Evolutionary conservation across 2,329 filamentous ascomycete genomes (phyloP).

Genomic region (Trichoderma brevicompactum): DNA sequence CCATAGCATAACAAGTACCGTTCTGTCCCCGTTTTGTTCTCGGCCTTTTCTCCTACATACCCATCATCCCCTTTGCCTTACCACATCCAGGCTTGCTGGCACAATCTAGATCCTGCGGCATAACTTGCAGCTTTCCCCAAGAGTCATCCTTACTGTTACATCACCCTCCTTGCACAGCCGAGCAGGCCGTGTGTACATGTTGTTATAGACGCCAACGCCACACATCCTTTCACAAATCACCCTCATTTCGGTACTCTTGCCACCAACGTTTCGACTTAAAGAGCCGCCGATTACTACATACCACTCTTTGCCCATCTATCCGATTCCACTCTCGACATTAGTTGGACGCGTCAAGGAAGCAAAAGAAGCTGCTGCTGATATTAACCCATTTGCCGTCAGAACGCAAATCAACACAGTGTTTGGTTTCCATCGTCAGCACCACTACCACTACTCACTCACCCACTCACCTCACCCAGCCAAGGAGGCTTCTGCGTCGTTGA

Average conservation of each 20-base stretch:
- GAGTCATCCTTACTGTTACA: slow-evolving; percentile 8
- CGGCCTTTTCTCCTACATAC: no score
- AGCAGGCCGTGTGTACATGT: slow-evolving; percentile 3
- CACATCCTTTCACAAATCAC: slow-evolving; percentile 5
- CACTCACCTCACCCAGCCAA: no score
- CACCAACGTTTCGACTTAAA: slow-evolving; percentile 21
- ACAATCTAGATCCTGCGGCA: neutral
- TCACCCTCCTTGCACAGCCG: slow-evolving; percentile 6
- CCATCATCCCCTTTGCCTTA: neutral
- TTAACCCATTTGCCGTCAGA: neutral
- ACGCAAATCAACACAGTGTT: neutral
- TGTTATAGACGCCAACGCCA: slow-evolving; percentile 23
- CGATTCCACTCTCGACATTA: slow-evolving; percentile 6
- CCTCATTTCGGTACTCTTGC: slow-evolving; percentile 26
- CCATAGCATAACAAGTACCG: neutral
- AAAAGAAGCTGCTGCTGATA: neutral
- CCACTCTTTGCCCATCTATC: neutral
- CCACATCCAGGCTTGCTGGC: neutral
- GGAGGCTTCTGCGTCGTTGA: no score
- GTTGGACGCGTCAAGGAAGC: neutral
- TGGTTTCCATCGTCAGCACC: neutral
- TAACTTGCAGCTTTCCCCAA: neutral
- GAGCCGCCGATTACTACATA: slow-evolving; percentile 13
- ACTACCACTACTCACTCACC: neutral
- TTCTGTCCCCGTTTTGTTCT: no score